These are phyloP conservation scores for Oleoguttula mirabilis DNA, from an alignment of 495 filamentous ascomycete species.

Conservation along the genomic window DNA sequence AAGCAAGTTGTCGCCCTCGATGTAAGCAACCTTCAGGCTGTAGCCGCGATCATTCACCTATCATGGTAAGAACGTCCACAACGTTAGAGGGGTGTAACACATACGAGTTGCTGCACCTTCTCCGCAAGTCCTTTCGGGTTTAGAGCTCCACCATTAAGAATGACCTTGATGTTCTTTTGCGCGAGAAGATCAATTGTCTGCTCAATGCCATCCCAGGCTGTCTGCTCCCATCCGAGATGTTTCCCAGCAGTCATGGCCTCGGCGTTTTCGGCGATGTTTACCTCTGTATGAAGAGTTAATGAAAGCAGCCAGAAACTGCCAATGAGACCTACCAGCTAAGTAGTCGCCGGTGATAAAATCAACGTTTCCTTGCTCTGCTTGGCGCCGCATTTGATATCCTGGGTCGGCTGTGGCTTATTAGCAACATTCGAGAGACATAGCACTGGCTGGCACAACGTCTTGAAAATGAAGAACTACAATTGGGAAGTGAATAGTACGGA, in stretches of 20 bases:
- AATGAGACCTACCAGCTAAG: background rate
- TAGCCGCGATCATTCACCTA: no score
- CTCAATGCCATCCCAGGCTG: constrained; percentile 36
- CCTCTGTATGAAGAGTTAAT: background rate
- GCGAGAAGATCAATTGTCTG: constrained; percentile 34
- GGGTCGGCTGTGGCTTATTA: constrained; percentile 28
- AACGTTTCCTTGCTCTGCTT: background rate
- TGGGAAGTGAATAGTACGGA: no score
- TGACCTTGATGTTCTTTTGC: constrained; percentile 32
- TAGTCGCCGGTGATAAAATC: background rate
- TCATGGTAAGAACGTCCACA: no score
- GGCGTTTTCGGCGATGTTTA: constrained; percentile 10
- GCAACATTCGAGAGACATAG: no score
- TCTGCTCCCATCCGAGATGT: constrained; percentile 32
- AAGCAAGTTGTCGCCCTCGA: background rate
- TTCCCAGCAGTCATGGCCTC: constrained; percentile 28
- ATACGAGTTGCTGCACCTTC: constrained; percentile 29
- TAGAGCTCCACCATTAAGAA: constrained; percentile 35
- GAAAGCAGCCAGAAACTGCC: background rate
- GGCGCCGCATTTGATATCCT: constrained; percentile 19
- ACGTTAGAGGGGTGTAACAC: background rate
- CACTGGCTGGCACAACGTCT: no score
- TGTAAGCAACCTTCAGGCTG: background rate
- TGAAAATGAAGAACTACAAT: no score
- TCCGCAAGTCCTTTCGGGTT: constrained; percentile 34